phyloP scores from a whole-genome alignment of 2,329 filamentous ascomycete genomes.

The Scytalidium lignicola region DNA sequence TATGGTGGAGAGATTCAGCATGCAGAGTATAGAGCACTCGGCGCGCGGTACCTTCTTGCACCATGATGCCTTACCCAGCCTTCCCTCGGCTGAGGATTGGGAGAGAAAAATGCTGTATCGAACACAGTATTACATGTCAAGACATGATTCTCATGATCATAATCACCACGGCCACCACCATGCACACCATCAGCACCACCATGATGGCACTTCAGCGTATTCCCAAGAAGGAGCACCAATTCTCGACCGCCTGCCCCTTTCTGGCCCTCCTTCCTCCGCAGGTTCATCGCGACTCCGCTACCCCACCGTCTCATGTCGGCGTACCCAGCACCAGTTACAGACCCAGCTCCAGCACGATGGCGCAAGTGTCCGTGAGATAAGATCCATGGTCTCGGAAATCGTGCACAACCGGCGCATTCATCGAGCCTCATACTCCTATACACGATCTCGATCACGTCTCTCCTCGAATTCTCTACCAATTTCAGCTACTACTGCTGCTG shows the following conservation, averaged over 20 bases:
- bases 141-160: neutral
- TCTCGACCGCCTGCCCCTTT: neutral
- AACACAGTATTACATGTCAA: neutral
- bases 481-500: neutral
- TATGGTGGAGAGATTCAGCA: neutral
- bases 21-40: neutral
- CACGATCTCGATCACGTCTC: neutral
- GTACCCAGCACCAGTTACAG: neutral
- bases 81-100: conserved; percentile 1
- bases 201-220: neutral
- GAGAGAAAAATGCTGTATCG: neutral
- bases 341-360: neutral
- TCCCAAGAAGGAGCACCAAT: neutral
- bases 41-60: neutral
- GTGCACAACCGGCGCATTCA: neutral
- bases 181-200: neutral
- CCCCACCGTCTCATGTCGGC: neutral
- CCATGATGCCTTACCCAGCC: neutral
- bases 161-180: neutral
- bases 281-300: neutral
- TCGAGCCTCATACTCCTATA: neutral
- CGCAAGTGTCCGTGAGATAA: neutral
- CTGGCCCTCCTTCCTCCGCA: neutral
- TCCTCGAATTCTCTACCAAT: neutral
- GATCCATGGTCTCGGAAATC: neutral